Percentiles rank a stretch among this genome's conserved stretches.
phyloP scores from a whole-genome alignment of 768 basidiomycete species.

The Amanita rubescens region DNA sequence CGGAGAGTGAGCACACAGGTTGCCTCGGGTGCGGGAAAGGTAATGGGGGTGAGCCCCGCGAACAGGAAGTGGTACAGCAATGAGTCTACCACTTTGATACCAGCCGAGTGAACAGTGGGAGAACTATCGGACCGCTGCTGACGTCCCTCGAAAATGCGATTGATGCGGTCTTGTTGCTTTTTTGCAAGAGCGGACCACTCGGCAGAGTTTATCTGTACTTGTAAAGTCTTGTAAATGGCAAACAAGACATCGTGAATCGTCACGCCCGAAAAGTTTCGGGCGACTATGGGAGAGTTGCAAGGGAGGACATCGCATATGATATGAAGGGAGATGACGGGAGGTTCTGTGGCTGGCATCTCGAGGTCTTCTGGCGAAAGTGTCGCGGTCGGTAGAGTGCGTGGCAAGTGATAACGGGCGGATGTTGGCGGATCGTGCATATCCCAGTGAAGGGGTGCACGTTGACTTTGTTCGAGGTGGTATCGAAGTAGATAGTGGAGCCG shows the following conservation, averaged over 20 bases:
- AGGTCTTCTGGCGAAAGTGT: constrained; percentile 26
- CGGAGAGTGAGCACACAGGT: constrained; percentile 42
- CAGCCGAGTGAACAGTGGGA: constrained; percentile 25
- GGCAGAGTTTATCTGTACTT: constrained; percentile 25
- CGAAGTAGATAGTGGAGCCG: background rate
- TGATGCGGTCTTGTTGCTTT: constrained; percentile 36
- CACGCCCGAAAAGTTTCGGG: constrained; percentile 35
- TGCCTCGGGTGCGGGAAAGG: constrained; percentile 24
- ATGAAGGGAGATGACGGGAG: constrained; percentile 28
- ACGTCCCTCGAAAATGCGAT: constrained; percentile 35
- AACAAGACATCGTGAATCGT: constrained; percentile 45
- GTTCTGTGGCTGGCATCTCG: constrained; percentile 34
- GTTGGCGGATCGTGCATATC: background rate
- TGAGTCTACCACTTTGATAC: constrained; percentile 43
- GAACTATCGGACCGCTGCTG: constrained; percentile 34
- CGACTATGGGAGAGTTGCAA: constrained; percentile 34
- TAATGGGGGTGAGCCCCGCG: constrained; percentile 43
- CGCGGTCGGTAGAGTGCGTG: background rate
- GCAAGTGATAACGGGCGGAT: background rate
- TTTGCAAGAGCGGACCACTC: constrained; percentile 38
- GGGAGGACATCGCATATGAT: constrained; percentile 42
- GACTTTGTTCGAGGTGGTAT: constrained; percentile 1
- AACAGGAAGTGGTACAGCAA: constrained; percentile 42
- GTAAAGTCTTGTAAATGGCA: constrained; percentile 35
- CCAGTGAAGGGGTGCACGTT: background rate